phyloP scores from a whole-genome alignment of 1,284 basidiomycete species.

The Naganishia cerealis region DNA sequence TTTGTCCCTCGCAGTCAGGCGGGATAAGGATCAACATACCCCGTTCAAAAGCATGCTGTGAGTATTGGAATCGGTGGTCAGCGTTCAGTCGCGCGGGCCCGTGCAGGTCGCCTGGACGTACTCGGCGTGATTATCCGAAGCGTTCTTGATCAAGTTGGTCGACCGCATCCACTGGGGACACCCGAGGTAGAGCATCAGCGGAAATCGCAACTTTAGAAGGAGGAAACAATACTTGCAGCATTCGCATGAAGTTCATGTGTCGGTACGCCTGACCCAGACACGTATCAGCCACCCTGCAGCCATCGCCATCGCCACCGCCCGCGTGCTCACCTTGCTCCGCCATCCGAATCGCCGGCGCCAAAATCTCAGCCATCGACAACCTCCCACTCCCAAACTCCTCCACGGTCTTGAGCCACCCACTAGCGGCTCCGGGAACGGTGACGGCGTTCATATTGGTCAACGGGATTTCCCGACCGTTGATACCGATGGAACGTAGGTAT shows the following conservation, averaged over 20 bases:
- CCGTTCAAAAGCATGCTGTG: slow-evolving; percentile 75
- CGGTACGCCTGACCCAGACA: slow-evolving; percentile 54
- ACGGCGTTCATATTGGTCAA: slow-evolving; percentile 77
- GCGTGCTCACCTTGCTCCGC: slow-evolving; percentile 69
- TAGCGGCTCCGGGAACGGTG: slow-evolving; percentile 90
- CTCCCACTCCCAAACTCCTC: slow-evolving; percentile 80
- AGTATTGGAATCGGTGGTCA: not conserved
- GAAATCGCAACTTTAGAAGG: not conserved
- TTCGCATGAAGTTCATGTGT: slow-evolving; percentile 74
- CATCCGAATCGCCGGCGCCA: slow-evolving; percentile 79
- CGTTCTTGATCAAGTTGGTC: slow-evolving; percentile 73
- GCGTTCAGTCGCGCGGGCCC: not conserved
- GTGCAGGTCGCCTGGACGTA: slow-evolving; percentile 35
- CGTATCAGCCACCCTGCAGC: slow-evolving; percentile 53
- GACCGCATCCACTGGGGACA: slow-evolving; percentile 67
- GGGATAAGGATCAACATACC: slow-evolving; percentile 61
- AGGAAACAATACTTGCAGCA: slow-evolving; percentile 56
- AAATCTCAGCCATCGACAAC: slow-evolving; percentile 73
- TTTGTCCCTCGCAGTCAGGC: too few relatives aligned
- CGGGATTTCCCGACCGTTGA: slow-evolving; percentile 68
- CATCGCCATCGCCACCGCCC: not conserved
- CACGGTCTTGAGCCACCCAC: slow-evolving; percentile 88
- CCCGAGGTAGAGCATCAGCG: not conserved
- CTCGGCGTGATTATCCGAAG: slow-evolving; percentile 73
- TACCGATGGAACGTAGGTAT: slow-evolving; percentile 67